Base-by-base conservation (phyloP, 768 basidiomycete genomes). In the Tulasnella sp. region DNA sequence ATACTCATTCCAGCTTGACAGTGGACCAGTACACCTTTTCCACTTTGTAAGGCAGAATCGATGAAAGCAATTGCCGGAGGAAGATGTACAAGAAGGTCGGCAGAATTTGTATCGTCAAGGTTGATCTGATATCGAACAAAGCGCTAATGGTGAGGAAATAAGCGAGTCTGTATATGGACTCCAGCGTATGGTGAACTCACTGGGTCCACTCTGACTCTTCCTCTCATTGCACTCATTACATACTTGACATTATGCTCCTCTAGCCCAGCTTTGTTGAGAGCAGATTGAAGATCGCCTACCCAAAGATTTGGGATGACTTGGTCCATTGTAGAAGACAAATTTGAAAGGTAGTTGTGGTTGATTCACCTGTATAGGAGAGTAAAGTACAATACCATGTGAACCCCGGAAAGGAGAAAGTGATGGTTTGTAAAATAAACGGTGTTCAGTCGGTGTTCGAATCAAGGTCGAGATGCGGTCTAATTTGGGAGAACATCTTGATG, bases 1-100 rank as follows among this genome's bases (percentile, higher is more conserved):
- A 63, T 65, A 87, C 86, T 88, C 65, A 88, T 72, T 22, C 91
- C 91, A 20, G 86, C 88, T 48, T 86, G 81, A 61, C 91, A 93
- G 64, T 95, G 91, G 0, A 95, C 84, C 16, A 93, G 68, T 1
- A 96, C 81, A 1, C 82, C 81, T 27, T 79, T 68, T 0, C 75
- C 78, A 59, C 82, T 83, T 62, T 79, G 74, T 2, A 91, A 65
- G 58, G 90, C 83, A 10, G 74, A 72, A 56, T 84, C 73, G 39
- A 95, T 90, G 67, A 90, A 91, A 4, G 80, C 76, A 49, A 91
- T 86, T 2, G 81, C 76, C 1, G 82, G 77, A 9, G 87, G 67
- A 54, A 95, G 70, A 59, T 90, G 85, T 3, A 75, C 71, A 19
- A 93, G 72, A 22, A 90, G 72, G 61, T 95, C 89, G 31, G 77